These are phyloP conservation scores for Coemansia sp. DNA, from an alignment of 192 early-diverging fungal species.

Conservation along the genomic window DNA sequence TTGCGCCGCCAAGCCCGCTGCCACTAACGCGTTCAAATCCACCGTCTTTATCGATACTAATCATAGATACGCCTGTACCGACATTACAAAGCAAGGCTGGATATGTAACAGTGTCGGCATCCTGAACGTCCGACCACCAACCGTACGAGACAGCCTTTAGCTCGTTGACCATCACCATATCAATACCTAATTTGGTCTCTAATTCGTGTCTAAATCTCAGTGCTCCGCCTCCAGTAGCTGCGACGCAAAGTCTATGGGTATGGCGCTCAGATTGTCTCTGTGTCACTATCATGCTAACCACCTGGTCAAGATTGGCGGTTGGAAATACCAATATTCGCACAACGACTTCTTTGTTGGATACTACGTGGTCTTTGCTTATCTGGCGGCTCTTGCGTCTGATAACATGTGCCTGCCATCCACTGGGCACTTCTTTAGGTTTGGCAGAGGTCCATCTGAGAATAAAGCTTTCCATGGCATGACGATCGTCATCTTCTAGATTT, in stretches of 20 bases:
- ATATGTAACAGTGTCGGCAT: constrained; percentile 1
- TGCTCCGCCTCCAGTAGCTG: constrained; percentile 43
- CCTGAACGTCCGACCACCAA: constrained; percentile 7
- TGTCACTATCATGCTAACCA: constrained; percentile 9
- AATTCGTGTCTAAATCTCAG: constrained; percentile 16
- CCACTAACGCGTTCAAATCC: constrained; percentile 38
- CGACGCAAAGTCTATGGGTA: constrained; percentile 2
- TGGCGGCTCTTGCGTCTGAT: background rate
- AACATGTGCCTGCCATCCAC: constrained; percentile 2
- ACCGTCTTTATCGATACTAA: constrained; percentile 10
- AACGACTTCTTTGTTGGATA: too few species aligned
- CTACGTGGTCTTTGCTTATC: too few species aligned
- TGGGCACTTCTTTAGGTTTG: background rate
- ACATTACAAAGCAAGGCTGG: constrained; percentile 41
- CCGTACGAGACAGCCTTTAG: constrained; percentile 26
- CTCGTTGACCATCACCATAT: constrained; percentile 26
- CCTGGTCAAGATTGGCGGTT: constrained; percentile 14
- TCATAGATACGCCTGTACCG: constrained; percentile 47
- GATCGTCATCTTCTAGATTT: background rate
- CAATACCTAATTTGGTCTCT: constrained; percentile 15
- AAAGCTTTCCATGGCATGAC: background rate
- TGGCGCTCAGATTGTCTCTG: background rate
- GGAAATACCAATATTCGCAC: constrained; percentile 8
- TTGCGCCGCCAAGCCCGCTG: constrained; percentile 46
- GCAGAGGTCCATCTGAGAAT: background rate